phyloP scores from a whole-genome alignment of 2,329 filamentous ascomycete genomes.

The Colletotrichum agaves region DNA sequence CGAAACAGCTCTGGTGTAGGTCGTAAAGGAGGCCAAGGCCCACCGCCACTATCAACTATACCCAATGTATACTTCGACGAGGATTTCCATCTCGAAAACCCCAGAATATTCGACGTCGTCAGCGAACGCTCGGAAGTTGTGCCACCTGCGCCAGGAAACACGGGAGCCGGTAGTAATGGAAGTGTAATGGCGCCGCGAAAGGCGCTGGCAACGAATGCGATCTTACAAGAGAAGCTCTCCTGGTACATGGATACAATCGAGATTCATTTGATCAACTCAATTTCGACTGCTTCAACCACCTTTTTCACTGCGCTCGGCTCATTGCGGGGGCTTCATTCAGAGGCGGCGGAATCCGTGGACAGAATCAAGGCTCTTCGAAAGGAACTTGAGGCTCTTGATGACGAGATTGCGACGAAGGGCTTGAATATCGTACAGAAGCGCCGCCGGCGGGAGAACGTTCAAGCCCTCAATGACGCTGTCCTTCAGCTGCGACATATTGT shows the following conservation, averaged over 20 bases:
- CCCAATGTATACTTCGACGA: constrained; percentile 95
- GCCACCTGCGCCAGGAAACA: constrained; percentile 67
- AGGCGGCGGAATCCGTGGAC: constrained; percentile 90
- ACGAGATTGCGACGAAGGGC: constrained; percentile 87
- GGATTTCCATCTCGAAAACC: constrained; percentile 94
- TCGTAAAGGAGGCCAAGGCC: constrained; percentile 73
- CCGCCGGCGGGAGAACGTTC: constrained; percentile 83
- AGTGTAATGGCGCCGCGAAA: constrained; percentile 75
- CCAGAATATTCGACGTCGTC: constrained; percentile 94
- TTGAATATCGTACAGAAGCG: constrained; percentile 87
- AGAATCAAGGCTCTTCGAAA: constrained; percentile 84
- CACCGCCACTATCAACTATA: constrained; percentile 90
- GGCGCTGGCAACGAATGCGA: constrained; percentile 93
- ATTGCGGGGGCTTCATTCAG: constrained; percentile 87
- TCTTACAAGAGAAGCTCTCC: constrained; percentile 95
- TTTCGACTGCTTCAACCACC: constrained; percentile 93
- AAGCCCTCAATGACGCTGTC: constrained; percentile 83
- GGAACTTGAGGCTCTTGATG: constrained; percentile 83
- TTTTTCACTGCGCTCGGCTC: constrained; percentile 96
- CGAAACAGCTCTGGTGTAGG: constrained; percentile 60
- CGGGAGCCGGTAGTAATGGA: constrained; percentile 66
- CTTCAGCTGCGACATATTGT: constrained; percentile 85
- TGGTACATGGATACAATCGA: constrained; percentile 99
- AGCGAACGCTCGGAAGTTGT: constrained; percentile 98
- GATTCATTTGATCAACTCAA: constrained; percentile 94